Conservation (phyloP, 208 protist species). For the Trypanosoma lewisi region DNA sequence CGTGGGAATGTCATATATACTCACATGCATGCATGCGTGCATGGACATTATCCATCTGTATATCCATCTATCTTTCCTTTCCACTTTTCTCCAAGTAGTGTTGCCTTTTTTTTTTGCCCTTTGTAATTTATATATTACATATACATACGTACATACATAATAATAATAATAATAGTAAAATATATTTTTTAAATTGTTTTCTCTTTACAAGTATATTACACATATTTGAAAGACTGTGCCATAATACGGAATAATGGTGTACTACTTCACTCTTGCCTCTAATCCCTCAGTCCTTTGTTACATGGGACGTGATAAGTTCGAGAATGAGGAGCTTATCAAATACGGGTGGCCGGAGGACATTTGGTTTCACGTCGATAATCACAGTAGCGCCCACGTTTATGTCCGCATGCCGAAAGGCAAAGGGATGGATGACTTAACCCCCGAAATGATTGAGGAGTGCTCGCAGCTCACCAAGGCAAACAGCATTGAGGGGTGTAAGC, state of each 20-base stretch:
- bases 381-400: slow-evolving; percentile 98
- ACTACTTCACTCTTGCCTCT: slow-evolving; percentile 89
- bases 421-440: slow-evolving; percentile 90
- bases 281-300: slow-evolving; percentile 93
- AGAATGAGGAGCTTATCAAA: slow-evolving; percentile 98
- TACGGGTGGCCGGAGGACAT: slow-evolving; percentile 97
- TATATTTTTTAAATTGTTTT: slow-evolving; percentile 21
- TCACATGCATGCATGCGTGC: too few species aligned
- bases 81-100: too few species aligned
- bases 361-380: slow-evolving; percentile 98
- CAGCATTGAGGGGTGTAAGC: slow-evolving; percentile 95
- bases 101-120: slow-evolving; percentile 10
- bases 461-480: slow-evolving; percentile 97
- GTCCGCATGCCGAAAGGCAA: slow-evolving; percentile 90
- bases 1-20: too few species aligned
- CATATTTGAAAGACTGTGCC: not conserved
- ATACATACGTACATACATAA: not conserved
- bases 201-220: slow-evolving; percentile 15
- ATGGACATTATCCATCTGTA: too few species aligned
- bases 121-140: not conserved
- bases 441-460: slow-evolving; percentile 95
- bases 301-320: slow-evolving; percentile 98
- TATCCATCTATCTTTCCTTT: too few species aligned
- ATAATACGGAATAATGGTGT: too few species aligned
- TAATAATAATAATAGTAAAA: not conserved